Evolutionary conservation across 139 green algal genomes (phyloP).

Genomic region (Chlorella sp.): DNA sequence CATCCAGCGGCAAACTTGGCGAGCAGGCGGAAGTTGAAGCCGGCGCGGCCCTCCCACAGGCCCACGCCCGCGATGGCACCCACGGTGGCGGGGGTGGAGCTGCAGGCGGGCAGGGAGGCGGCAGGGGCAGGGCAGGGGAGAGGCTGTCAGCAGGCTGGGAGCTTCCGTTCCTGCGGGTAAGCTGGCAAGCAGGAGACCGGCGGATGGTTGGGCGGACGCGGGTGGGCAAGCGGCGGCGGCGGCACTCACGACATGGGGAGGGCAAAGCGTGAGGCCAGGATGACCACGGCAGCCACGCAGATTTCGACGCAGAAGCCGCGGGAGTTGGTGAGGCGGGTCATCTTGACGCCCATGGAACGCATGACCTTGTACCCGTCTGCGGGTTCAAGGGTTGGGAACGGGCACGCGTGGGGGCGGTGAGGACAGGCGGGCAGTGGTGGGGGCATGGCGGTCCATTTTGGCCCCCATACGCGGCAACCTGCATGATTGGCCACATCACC

Average conservation of each 20-base stretch:
- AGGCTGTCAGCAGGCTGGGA: too few species aligned
- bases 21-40: conserved; percentile 58
- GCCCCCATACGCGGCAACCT: too few species aligned
- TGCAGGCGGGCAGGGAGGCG: background rate
- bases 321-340: conserved; percentile 64
- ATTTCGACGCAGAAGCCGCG: conserved; percentile 75
- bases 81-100: conserved; percentile 17
- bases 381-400: background rate
- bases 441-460: background rate
- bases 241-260: conserved; percentile 66
- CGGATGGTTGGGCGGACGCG: too few species aligned
- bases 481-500: too few species aligned
- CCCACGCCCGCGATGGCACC: conserved; percentile 65
- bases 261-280: conserved; percentile 62
- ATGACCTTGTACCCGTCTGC: conserved; percentile 80
- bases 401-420: background rate
- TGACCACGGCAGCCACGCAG: conserved; percentile 61
- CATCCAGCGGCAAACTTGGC: conserved; percentile 37
- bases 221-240: too few species aligned
- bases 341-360: conserved; percentile 61
- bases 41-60: conserved; percentile 52
- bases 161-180: too few species aligned
- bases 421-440: background rate
- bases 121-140: too few species aligned
- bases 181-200: too few species aligned